A percentile compares a stretch with the other conserved stretches of the same genome.
These are phyloP conservation scores for Lasiodiplodia sp. DNA, from an alignment of 2,329 filamentous ascomycete genomes.

Conservation along the genomic window DNA sequence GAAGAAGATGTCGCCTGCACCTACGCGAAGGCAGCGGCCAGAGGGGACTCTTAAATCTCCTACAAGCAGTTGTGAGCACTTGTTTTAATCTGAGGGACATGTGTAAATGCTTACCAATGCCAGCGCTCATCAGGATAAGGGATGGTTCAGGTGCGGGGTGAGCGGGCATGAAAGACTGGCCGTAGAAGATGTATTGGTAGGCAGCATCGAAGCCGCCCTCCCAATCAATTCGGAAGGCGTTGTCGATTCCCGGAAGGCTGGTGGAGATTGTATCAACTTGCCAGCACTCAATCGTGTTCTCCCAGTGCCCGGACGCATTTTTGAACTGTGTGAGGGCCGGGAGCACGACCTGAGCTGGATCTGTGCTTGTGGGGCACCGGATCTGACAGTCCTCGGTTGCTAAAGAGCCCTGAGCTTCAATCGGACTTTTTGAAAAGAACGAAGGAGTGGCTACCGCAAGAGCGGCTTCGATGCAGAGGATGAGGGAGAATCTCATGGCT, in stretches of 20 bases:
- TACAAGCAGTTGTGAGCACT: not conserved
- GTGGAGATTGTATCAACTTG: not conserved
- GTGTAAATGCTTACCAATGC: not conserved
- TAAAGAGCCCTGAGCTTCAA: not conserved
- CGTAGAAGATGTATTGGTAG: slow-evolving; percentile 3
- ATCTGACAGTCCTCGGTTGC: not conserved
- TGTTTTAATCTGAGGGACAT: not conserved
- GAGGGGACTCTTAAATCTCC: not conserved
- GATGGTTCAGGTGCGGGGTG: not conserved
- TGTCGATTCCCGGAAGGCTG: not conserved
- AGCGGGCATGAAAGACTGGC: not conserved
- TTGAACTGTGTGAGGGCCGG: not conserved
- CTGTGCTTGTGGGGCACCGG: not conserved
- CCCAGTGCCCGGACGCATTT: not conserved
- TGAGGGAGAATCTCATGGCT: not conserved
- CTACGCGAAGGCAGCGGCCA: not conserved
- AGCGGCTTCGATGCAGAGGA: not conserved
- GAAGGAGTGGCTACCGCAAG: not conserved
- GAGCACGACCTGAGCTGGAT: not conserved
- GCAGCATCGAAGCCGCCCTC: slow-evolving; percentile 2
- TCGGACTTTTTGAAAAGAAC: not conserved
- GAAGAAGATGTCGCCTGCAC: slow-evolving; percentile 1
- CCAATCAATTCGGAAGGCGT: not conserved
- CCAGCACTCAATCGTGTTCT: slow-evolving; percentile 4
- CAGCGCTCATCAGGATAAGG: not conserved